Conservation (phyloP, 139 green algal genomes). For the Chlorella sp. region DNA sequence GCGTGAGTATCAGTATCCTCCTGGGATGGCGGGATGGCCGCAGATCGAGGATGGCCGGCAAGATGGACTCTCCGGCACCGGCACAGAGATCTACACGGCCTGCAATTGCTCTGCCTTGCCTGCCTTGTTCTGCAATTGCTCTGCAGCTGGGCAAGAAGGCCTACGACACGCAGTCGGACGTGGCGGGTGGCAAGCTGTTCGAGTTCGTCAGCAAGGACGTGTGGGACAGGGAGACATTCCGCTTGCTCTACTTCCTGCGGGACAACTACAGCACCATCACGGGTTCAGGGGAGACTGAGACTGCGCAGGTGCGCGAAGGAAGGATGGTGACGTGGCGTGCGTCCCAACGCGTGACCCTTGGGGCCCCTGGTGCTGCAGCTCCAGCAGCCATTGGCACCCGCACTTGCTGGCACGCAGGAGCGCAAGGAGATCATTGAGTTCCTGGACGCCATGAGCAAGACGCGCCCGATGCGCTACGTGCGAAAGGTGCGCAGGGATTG, state of each 20-base stretch:
- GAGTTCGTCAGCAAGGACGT: constrained; percentile 29
- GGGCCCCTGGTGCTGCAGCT: too few relatives aligned
- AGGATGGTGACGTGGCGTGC: too few relatives aligned
- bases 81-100: too few relatives aligned
- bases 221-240: constrained; percentile 42
- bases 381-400: too few relatives aligned
- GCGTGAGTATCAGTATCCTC: constrained; percentile 26
- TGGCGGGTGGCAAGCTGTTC: constrained; percentile 46
- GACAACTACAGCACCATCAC: not conserved
- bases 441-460: not conserved
- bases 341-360: too few relatives aligned
- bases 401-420: too few relatives aligned
- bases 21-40: too few relatives aligned
- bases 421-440: not conserved
- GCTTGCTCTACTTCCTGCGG: not conserved
- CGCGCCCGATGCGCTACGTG: constrained; percentile 18
- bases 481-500: too few relatives aligned
- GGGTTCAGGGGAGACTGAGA: not conserved
- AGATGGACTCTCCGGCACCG: too few relatives aligned
- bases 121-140: too few relatives aligned
- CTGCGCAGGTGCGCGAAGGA: not conserved
- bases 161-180: constrained; percentile 30
- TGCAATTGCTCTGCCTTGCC: too few relatives aligned
- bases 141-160: constrained; percentile 40
- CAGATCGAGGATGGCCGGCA: too few relatives aligned